Percentiles rank a stretch among this genome's conserved stretches.
phyloP scores from a whole-genome alignment of 768 basidiomycete genomes.

The Rhizopogon vesiculosus region DNA sequence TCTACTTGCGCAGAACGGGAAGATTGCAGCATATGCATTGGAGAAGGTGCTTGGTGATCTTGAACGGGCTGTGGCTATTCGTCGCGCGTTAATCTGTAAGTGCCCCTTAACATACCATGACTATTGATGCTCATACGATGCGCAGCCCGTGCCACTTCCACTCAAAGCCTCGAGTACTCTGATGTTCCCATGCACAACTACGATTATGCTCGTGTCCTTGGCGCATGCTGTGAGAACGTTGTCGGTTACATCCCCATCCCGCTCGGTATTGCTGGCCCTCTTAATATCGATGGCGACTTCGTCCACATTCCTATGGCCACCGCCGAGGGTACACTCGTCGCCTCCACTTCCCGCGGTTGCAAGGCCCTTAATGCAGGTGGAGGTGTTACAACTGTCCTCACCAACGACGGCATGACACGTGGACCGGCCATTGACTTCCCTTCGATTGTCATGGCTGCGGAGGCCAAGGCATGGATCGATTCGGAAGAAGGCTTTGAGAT shows the following conservation, averaged over 20 bases:
- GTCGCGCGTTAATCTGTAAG: slow-evolving; percentile 89
- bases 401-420: slow-evolving; percentile 94
- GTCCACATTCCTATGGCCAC: slow-evolving; percentile 98
- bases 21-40: slow-evolving; percentile 91
- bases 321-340: slow-evolving; percentile 98
- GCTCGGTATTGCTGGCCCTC: slow-evolving; percentile 93
- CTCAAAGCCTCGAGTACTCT: slow-evolving; percentile 79
- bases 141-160: slow-evolving; percentile 77
- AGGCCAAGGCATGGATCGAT: slow-evolving; percentile 86
- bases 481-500: slow-evolving; percentile 70
- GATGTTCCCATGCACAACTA: slow-evolving; percentile 81
- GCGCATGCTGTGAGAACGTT: slow-evolving; percentile 99
- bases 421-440: slow-evolving; percentile 99
- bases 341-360: slow-evolving; percentile 95
- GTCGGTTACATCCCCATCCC: slow-evolving; percentile 96
- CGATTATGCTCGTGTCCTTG: slow-evolving; percentile 91
- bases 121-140: slow-evolving; percentile 2
- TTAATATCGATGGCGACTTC: slow-evolving; percentile 80
- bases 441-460: slow-evolving; percentile 68
- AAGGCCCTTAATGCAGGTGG: slow-evolving; percentile 97
- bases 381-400: slow-evolving; percentile 91
- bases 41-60: slow-evolving; percentile 92
- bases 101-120: slow-evolving; percentile 12
- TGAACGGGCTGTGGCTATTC: slow-evolving; percentile 81
- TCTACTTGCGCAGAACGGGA: slow-evolving; percentile 81